phyloP scores from a whole-genome alignment of 139 green algal species.

The Tetradesmus lagerheimii region DNA sequence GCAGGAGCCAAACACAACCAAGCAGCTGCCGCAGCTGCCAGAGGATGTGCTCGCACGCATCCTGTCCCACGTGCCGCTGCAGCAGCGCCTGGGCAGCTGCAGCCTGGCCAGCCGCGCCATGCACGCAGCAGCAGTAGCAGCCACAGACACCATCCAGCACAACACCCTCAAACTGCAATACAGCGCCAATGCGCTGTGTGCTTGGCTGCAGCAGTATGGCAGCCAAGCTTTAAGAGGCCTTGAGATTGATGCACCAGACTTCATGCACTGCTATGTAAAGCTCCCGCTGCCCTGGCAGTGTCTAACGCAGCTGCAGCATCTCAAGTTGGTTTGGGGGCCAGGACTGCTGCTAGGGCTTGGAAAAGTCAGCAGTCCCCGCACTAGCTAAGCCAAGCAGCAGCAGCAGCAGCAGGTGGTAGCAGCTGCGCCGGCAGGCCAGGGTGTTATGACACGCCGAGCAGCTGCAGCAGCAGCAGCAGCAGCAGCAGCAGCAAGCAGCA shows the following conservation, averaged over 20 bases:
- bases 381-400: not conserved
- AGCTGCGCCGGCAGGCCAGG: not conserved
- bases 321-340: not conserved
- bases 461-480: not conserved
- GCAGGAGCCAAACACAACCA: not conserved
- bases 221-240: not conserved
- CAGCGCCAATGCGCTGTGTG: not conserved
- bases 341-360: not conserved
- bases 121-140: not conserved
- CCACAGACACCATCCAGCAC: not conserved
- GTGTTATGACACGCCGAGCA: not conserved
- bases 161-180: not conserved
- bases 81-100: slow-evolving; percentile 10
- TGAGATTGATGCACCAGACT: not conserved
- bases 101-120: not conserved
- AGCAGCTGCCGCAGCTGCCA: not conserved
- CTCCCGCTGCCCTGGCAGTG: not conserved
- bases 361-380: too few species aligned
- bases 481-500: not conserved
- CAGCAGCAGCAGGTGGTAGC: not conserved
- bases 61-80: not conserved
- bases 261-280: not conserved
- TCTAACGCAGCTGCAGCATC: not conserved
- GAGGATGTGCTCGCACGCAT: not conserved
- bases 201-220: not conserved